Conservation (phyloP, 192 early-diverging fungal genomes). For the Coemansia sp. region DNA sequence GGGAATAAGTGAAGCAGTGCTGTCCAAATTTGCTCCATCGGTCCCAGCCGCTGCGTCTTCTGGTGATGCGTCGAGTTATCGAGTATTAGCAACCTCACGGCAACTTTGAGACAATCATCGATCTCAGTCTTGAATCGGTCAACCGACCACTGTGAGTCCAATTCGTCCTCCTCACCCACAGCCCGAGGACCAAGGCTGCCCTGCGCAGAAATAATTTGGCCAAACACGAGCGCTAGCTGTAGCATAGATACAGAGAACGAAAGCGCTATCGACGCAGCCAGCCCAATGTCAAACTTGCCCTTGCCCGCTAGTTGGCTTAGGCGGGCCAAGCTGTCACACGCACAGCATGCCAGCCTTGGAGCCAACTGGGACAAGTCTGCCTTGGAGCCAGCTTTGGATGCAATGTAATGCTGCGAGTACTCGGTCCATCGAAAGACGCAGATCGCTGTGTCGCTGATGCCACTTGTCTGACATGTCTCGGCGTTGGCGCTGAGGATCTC, state of each 20-base stretch:
- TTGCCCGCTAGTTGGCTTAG: constrained; percentile 12
- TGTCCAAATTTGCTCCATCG: constrained; percentile 26
- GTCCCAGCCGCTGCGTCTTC: constrained; percentile 10
- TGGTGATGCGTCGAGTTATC: not conserved
- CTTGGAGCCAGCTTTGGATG: constrained; percentile 5
- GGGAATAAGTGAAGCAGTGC: constrained; percentile 32
- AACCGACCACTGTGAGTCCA: constrained; percentile 8
- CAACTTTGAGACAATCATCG: constrained; percentile 23
- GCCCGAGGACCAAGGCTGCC: constrained; percentile 28
- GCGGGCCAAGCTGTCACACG: constrained; percentile 7
- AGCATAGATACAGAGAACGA: constrained; percentile 27
- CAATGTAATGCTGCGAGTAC: constrained; percentile 33
- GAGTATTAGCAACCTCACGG: constrained; percentile 18
- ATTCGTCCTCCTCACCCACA: constrained; percentile 37
- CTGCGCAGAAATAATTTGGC: not conserved
- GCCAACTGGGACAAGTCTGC: constrained; percentile 21
- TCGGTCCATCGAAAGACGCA: constrained; percentile 44
- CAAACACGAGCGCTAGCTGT: constrained; percentile 31
- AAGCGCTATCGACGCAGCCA: constrained; percentile 28
- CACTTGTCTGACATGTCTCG: not conserved
- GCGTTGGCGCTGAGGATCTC: not conserved
- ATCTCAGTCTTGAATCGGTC: constrained; percentile 29
- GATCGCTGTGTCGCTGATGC: not conserved
- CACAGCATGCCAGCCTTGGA: constrained; percentile 9
- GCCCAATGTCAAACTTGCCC: not conserved